Evolutionary conservation across 2,329 filamentous ascomycete genomes (phyloP), one percentile per base, ranked within the genome.

Genomic region (Colletotrichum sublineola): DNA sequence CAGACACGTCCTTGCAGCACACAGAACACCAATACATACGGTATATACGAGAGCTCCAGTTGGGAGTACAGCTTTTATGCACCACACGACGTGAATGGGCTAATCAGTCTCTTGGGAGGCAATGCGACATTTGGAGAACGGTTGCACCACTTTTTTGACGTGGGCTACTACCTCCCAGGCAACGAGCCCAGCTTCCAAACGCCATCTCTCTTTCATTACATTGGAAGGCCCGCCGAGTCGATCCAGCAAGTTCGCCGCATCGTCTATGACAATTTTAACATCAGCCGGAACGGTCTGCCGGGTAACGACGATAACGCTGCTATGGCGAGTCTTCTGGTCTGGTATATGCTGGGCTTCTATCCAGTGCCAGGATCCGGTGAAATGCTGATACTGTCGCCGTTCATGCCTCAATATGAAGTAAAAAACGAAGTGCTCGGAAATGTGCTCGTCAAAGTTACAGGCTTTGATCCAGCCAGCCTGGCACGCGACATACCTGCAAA

Each of bases 181-280:
- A 68, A 63, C 2, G 58, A 68, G 60, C 66, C 66, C 6, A 63
- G 50, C 50, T 68, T 68, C 50, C 66, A 68, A 38, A 68, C 66
- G 42, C 50, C 66, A 0, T 50, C 60, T 3, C 50, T 68, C 0
- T 68, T 64, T 1, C 58, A 63, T 4, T 42, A 68, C 5, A 24
- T 68, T 1, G 66, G 52, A 0, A 68, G 50, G 11, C 66, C 66
- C 12, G 66, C 60, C 1, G 66, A 63, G 0, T 63, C 50, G 50
- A n/a, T 68, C 8, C 40, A 24, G 9, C 52, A 68, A 2, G 52
- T 58, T 14, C 20, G 67, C 14, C 61, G 60, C 0, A 58, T 68
- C 3, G 60, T 68, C 0, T 63, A 68, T 1, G 67, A 68, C 33
- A 64, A 68, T 3, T 57, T 64, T 52, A 68, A 68, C 2, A 18